Evolutionary conservation across 2,329 filamentous ascomycete genomes (phyloP), one percentile per base, ranked within the genome.

Genomic region (Lachnellula occidentalis): DNA sequence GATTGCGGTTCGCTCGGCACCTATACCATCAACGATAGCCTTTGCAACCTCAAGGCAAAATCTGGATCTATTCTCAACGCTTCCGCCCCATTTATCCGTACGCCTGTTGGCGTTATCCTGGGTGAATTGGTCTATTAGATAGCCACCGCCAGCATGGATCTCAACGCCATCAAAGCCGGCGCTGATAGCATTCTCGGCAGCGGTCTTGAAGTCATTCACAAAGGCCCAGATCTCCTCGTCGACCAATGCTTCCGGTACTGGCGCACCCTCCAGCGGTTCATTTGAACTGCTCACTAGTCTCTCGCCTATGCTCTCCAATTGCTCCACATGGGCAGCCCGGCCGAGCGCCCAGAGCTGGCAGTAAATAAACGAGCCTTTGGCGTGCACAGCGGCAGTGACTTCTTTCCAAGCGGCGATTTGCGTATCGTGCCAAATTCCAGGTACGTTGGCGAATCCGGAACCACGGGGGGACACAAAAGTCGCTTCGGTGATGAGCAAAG

Each of bases 271-370:
- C 8, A 31, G 27, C 11, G 27, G 17, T 54, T 42, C 7, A 59
- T 41, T 14, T 49, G 66, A 27, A 64, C 49, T 19, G 52, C 46
- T 34, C 59, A 34, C 49, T 37, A 31, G 56, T 6, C 12, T 57
- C 45, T 4, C 14, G 24, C 22, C 50, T 51, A 64, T 68, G 37
- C 62, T 58, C 50, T 45, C 43, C 55, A 34, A 49, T 37, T 19
- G 45, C 42, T 58, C 50, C n/a, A 42, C n/a, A 53, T 73, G 67
- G 0, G 78, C 79, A 3, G 76, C 75, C 3, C 85, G 79, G 3
- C 86, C 85, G 7, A 82, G 71, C 0, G 76, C 77, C 73, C 81
- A 86, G 0, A 88, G 72, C 65, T 88, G 86, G 1, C 76, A 66
- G 69, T 75, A 86, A 47, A 87, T 81, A 64, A 74, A 80, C 31